Evolutionary conservation across 257 asterid genomes (phyloP).

Genomic region (Asclepias syriaca): DNA sequence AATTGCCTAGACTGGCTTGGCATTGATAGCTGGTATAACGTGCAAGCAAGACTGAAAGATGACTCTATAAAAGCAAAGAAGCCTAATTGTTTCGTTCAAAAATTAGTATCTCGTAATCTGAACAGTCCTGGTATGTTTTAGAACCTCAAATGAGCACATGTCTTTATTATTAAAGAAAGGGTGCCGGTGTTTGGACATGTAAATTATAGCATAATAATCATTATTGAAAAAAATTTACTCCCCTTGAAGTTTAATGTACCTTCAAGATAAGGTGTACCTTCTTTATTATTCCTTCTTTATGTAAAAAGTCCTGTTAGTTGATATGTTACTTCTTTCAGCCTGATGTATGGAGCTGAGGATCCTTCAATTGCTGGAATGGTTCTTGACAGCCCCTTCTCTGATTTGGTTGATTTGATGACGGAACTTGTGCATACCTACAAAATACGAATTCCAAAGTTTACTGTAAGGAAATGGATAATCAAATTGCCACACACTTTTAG

Average conservation of each 20-base stretch:
- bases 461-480: slow-evolving; percentile 43
- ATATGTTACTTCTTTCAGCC: slow-evolving; percentile 48
- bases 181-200: not conserved
- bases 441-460: slow-evolving; percentile 87
- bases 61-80: not conserved
- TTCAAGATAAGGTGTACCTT: too few relatives aligned
- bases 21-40: not conserved
- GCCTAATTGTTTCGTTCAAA: not conserved
- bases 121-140: not conserved
- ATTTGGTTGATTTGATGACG: slow-evolving; percentile 94
- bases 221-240: not conserved
- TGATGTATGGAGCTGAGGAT: slow-evolving; percentile 95
- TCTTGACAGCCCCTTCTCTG: slow-evolving; percentile 92
- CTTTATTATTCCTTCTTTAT: not conserved
- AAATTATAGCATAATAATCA: not conserved
- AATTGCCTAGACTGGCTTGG: not conserved
- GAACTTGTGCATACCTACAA: slow-evolving; percentile 90
- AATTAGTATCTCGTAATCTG: not conserved
- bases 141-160: not conserved
- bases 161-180: not conserved
- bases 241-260: not conserved
- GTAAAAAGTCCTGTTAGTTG: slow-evolving; percentile 1
- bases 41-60: not conserved
- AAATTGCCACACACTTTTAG: not conserved
- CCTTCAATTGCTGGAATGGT: slow-evolving; percentile 99